Base-by-base conservation (phyloP, 176 grass and related monocot species). In the Leersia perrieri region DNA sequence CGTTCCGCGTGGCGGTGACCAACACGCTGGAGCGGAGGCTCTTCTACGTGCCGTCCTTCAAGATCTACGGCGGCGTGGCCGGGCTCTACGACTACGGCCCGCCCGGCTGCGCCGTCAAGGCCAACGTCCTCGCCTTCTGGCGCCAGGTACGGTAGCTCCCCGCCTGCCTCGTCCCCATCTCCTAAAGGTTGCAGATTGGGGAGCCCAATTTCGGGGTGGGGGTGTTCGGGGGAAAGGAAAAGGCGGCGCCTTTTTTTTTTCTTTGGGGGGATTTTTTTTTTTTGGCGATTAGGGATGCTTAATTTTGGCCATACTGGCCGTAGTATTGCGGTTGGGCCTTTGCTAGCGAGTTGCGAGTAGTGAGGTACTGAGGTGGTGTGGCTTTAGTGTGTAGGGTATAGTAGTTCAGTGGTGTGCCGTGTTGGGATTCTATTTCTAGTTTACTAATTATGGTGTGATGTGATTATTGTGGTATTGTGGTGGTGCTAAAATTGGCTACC, bases 41-140 rank as follows among this genome's bases (percentile, higher is more conserved):
- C 65, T 97, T 97, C 82, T 97, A 90, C 84, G 84, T 94, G 41
- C 91, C 91, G 11, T 94, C 94, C 55, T 97, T 94, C 87, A 97
- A 97, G 89, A 97, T 97, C 76, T 97, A 97, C 74, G 87, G 94
- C 55, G 94, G 94, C 29, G 94, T 97, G 58, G 94, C 94, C 26
- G 94, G 94, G 11, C 84, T 97, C 23, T 97, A 94, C n/a, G 91
- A 97, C 84, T 97, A 97, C 70, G 94, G 89, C 0, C 94, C 91
- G 1, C 94, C 91, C 29, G 94, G 94, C 0, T 97, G 94, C 68
- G 79, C 89, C 45, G 87, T 97, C 39, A 97, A 97, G 79, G 80
- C 94, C 62, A 97, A 97, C 78, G 85, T 97, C 34, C 91, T 97
- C 61, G 75, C 87, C 67, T 97, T 77, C 87, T 97, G 94, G 94